Conservation (phyloP, 768 basidiomycete species). For the Leccinum variicolor region DNA sequence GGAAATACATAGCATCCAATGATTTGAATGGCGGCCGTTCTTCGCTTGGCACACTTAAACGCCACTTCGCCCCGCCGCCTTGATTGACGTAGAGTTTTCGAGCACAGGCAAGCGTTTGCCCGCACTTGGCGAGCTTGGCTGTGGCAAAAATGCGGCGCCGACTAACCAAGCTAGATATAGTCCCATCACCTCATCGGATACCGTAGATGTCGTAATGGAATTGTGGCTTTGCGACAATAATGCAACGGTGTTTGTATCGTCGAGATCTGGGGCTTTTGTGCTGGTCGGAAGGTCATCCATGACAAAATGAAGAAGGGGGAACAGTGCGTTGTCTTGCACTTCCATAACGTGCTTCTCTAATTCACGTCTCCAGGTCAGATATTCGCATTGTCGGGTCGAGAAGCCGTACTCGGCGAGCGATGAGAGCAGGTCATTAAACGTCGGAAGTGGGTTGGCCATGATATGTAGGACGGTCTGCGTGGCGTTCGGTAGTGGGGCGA, state of each 20-base stretch:
- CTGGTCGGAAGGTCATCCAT: constrained; percentile 96
- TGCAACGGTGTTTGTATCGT: constrained; percentile 78
- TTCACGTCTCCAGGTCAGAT: constrained; percentile 85
- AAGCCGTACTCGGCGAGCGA: constrained; percentile 80
- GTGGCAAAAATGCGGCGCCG: constrained; percentile 73
- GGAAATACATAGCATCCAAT: neutral
- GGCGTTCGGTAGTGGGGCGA: constrained; percentile 50
- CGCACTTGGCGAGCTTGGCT: constrained; percentile 39
- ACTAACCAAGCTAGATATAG: constrained; percentile 92
- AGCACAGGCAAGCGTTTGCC: constrained; percentile 51
- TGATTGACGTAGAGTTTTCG: constrained; percentile 37
- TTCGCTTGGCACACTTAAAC: neutral
- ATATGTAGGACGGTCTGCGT: constrained; percentile 72
- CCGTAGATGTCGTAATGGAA: constrained; percentile 46
- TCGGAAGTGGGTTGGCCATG: constrained; percentile 79
- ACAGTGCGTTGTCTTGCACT: constrained; percentile 92
- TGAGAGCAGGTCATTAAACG: constrained; percentile 83
- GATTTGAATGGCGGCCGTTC: neutral
- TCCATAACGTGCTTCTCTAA: constrained; percentile 96
- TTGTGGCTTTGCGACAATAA: constrained; percentile 47
- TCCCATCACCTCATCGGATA: constrained; percentile 76
- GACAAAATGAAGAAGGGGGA: constrained; percentile 96
- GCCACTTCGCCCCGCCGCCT: constrained; percentile 67
- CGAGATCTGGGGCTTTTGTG: constrained; percentile 89
- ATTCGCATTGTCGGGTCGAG: constrained; percentile 73